Conservation (phyloP, 352 stramenopile genomes). For the Phytophthora parvispora region DNA sequence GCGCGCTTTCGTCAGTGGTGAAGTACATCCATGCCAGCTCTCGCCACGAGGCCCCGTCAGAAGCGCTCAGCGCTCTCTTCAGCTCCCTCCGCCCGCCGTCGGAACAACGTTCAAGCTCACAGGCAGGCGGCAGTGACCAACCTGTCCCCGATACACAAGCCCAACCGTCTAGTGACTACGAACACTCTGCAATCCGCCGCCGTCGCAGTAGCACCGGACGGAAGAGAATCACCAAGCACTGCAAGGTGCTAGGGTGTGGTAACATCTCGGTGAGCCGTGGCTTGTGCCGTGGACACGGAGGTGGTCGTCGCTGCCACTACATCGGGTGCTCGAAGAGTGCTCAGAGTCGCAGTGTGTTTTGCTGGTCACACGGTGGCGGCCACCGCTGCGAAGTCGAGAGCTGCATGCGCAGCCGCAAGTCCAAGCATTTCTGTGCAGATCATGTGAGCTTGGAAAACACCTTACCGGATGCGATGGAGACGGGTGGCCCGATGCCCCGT, state of each 20-base stretch:
- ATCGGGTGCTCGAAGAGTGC: slow-evolving; percentile 56
- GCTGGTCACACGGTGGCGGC: slow-evolving; percentile 67
- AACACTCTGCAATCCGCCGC: slow-evolving; percentile 1
- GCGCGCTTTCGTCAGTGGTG: slow-evolving; percentile 22
- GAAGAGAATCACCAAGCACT: slow-evolving; percentile 55
- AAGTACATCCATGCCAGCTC: slow-evolving; percentile 27
- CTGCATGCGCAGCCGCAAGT: slow-evolving; percentile 67
- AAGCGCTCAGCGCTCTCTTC: slow-evolving; percentile 17
- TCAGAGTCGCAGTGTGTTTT: slow-evolving; percentile 63
- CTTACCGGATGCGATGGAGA: neutral
- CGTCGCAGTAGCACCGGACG: slow-evolving; percentile 36
- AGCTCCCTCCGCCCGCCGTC: slow-evolving; percentile 24
- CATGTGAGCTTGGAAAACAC: slow-evolving; percentile 13
- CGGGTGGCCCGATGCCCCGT: neutral
- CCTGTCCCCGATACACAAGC: neutral
- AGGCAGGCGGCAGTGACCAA: neutral
- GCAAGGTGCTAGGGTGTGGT: slow-evolving; percentile 57
- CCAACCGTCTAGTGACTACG: neutral
- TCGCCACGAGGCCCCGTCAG: slow-evolving; percentile 9
- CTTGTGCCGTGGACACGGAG: slow-evolving; percentile 64
- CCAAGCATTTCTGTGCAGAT: slow-evolving; percentile 41
- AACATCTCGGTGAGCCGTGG: slow-evolving; percentile 70
- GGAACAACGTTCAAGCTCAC: slow-evolving; percentile 8
- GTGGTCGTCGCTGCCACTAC: slow-evolving; percentile 60
- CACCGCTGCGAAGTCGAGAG: slow-evolving; percentile 62